phyloP scores from a whole-genome alignment of 441 rosid species.

The Breynia disticha region DNA sequence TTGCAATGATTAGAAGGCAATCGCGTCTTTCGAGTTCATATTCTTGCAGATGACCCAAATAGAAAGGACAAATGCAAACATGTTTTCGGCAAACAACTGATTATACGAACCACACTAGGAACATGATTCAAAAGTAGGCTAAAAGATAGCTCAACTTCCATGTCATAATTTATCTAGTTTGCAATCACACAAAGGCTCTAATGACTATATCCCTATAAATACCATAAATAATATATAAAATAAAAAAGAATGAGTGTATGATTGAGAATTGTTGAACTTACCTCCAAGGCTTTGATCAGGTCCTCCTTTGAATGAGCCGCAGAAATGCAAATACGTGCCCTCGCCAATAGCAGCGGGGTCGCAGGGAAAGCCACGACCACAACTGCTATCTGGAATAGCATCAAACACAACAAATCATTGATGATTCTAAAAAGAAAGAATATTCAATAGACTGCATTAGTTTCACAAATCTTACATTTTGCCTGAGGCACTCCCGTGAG shows the following conservation, averaged over 20 bases:
- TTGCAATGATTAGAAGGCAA: no score
- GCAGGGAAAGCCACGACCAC: conserved; percentile 83
- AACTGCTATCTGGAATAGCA: conserved; percentile 52
- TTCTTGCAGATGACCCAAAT: no score
- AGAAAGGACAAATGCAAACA: no score
- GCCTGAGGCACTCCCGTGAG: conserved; percentile 75
- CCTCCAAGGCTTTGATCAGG: conserved; percentile 66
- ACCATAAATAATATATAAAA: background rate
- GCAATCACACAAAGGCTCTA: no score
- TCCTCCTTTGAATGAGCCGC: conserved; percentile 79
- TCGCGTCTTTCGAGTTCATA: no score
- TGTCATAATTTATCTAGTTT: no score
- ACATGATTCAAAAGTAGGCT: no score
- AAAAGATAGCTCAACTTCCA: no score
- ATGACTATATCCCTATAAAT: background rate
- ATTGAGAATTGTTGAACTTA: conserved; percentile 11
- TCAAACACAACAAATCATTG: background rate
- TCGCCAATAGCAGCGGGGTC: conserved; percentile 71
- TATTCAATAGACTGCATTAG: background rate
- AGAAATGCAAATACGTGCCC: conserved; percentile 89
- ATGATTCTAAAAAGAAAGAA: background rate
- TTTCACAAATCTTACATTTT: conserved; percentile 31
- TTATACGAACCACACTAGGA: no score
- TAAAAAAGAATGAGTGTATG: no score
- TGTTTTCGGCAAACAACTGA: no score